Base-by-base conservation (phyloP, 495 filamentous ascomycete species). In the Lineolata rhizophorae region DNA sequence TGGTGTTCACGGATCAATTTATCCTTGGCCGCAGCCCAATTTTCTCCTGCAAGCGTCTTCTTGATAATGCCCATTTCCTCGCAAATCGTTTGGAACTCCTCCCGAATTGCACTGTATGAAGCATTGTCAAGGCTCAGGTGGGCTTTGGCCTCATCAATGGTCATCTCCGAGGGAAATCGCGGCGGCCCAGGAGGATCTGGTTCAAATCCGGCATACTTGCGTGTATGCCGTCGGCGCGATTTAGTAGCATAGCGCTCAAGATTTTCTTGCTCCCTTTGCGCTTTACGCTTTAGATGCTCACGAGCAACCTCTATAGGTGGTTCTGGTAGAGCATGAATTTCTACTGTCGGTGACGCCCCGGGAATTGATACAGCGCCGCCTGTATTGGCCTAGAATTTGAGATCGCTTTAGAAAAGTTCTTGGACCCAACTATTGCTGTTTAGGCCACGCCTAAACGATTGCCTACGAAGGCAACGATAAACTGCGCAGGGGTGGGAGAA, bases 121-220 rank as follows among this genome's bases (percentile, higher is more conserved):
- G 54, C 44, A 34, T 60, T 65, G 44, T 75, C 70, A 27, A 85
- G 54, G 29, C 54, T 61, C 21, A 87, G 55, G 41, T 68, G 71
- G 12, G 60, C 57, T 44, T 82, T 81, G 51, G 71, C 67, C 44
- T 87, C 78, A 41, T 77, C 71, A 34, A 87, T 64, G 1, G 79
- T 82, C 6, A 72, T 81, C 45, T 85, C 79, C 4, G 76, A 82
- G 0, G 75, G 75, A 45, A 76, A 84, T 28, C 79, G 67, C 24
- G 77, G 77, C 11, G 75, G 75, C 25, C 49, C 34, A 12, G 64
- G 66, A 3, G 72, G 70, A 52, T 84, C 78, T 27, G 78, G 62
- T 10, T 76, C 73, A 18, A 84, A 44, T 4, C 74, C 73, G 22
- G 69, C 73, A 64, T 66, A 80, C 6, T 64, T 66, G 35, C 66